A percentile compares a stretch with the other conserved stretches of the same genome.
phyloP scores from a whole-genome alignment of 2,329 filamentous ascomycete species.

The Ceratocystis albifundus region DNA sequence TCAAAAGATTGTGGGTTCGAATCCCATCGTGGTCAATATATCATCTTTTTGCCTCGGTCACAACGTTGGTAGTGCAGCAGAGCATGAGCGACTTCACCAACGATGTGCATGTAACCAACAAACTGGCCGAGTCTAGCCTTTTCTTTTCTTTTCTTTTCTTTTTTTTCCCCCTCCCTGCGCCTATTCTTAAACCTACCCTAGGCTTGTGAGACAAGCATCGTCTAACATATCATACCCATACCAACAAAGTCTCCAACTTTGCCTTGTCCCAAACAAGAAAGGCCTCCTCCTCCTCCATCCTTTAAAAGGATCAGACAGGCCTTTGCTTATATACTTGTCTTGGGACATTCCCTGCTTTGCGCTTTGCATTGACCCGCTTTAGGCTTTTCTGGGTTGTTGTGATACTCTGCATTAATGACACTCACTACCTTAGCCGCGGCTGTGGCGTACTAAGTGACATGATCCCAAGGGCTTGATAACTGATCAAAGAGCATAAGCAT shows the following conservation, averaged over 20 bases:
- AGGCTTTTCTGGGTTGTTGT: neutral
- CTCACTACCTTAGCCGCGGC: neutral
- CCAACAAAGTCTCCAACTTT: neutral
- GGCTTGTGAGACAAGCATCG: neutral
- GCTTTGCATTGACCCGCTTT: neutral
- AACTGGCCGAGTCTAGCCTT: neutral
- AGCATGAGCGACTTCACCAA: neutral
- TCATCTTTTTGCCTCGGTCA: neutral
- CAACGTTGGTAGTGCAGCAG: neutral
- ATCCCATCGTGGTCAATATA: slow-evolving; percentile 17
- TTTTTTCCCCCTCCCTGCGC: neutral
- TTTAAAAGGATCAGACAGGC: neutral
- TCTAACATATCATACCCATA: neutral
- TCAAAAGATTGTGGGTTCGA: slow-evolving; percentile 22
- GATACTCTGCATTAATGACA: neutral
- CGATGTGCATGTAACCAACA: neutral
- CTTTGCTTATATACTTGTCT: neutral
- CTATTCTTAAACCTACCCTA: neutral
- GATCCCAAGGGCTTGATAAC: no score
- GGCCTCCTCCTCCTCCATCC: neutral
- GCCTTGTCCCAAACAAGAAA: neutral
- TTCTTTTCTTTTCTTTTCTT: neutral
- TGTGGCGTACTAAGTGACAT: neutral
- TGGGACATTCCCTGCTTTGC: neutral
- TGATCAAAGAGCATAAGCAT: no score